Base-by-base conservation (phyloP, 176 grass and related monocot genomes). In the Eleusine indica region DNA sequence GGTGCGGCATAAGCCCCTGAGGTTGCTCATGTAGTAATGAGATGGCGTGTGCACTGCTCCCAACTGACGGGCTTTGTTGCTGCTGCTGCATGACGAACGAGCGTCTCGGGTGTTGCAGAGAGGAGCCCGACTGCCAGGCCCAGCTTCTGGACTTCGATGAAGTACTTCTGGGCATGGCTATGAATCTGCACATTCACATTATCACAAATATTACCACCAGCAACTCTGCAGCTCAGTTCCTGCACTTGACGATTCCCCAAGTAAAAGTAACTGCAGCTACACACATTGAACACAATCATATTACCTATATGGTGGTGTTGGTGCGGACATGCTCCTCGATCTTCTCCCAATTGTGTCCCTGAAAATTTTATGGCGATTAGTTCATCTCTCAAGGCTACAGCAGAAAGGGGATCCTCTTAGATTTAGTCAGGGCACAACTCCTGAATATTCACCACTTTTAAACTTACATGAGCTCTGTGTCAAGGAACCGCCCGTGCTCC, bases 111-210 rank as follows among this genome's bases (percentile, higher is more conserved):
- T 93, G 12, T 73, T 60, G 85, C n/a, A 89, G 91, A 51, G 96
- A 25, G 96, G 52, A 94, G 91, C 2, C 89, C 87, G 68, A 89
- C 84, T 28, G 73, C 87, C 16, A 98, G 89, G 6, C 96, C 93
- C 15, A 95, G 77, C 81, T 90, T 95, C 82, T 98, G 93, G 47
- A 95, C 82, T 83, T 95, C 95, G 46, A 98, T 69, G 82, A 98
- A 98, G 79, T 95, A 98, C 73, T 98, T 98, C 85, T 98, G 96
- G 0, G 96, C 96, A 51, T 98, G 96, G 81, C 96, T 98, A 2
- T 93, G 91, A 39, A 98, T 98, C 93, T 98, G 87, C 88, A 84
- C 14, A 16, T 1, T 56, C 49, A 44, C 40, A 12, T 4, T 9
- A 19, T 68, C 29, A 1, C 65, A 3, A 67, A 12, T 32, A 14